Evolutionary conservation across 169 alveolate genomes (phyloP).

Genomic region (Plasmodium falciparum): DNA sequence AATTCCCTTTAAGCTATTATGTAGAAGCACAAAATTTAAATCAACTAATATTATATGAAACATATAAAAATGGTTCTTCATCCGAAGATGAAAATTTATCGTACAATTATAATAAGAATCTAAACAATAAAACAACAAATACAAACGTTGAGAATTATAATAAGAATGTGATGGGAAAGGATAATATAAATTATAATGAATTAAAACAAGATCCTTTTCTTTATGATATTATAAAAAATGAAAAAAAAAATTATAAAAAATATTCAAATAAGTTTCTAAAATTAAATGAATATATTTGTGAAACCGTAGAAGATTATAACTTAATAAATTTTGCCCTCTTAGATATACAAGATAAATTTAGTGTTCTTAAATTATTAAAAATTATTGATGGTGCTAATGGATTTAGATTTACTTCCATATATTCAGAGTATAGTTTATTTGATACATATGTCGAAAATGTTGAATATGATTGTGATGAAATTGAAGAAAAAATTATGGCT

Average conservation of each 20-base stretch:
- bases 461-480: constrained; percentile 80
- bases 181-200: constrained; percentile 18
- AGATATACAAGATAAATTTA: constrained; percentile 89
- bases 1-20: constrained; percentile 63
- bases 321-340: constrained; percentile 85
- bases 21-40: constrained; percentile 64
- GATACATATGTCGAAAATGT: constrained; percentile 78
- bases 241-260: constrained; percentile 40
- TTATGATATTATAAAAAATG: constrained; percentile 16
- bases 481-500: constrained; percentile 76
- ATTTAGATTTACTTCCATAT: constrained; percentile 78
- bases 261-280: constrained; percentile 80
- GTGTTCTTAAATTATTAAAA: constrained; percentile 84
- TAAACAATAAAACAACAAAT: constrained; percentile 36
- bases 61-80: constrained; percentile 51
- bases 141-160: neutral
- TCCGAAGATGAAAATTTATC: constrained; percentile 13
- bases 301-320: constrained; percentile 83
- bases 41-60: constrained; percentile 54
- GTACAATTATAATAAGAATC: neutral
- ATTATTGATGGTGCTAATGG: constrained; percentile 91
- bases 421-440: constrained; percentile 58
- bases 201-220: too few species aligned
- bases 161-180: neutral
- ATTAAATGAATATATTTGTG: constrained; percentile 80